Conservation (phyloP, 1,284 basidiomycete genomes). For the Apiotrichum laibachii region DNA sequence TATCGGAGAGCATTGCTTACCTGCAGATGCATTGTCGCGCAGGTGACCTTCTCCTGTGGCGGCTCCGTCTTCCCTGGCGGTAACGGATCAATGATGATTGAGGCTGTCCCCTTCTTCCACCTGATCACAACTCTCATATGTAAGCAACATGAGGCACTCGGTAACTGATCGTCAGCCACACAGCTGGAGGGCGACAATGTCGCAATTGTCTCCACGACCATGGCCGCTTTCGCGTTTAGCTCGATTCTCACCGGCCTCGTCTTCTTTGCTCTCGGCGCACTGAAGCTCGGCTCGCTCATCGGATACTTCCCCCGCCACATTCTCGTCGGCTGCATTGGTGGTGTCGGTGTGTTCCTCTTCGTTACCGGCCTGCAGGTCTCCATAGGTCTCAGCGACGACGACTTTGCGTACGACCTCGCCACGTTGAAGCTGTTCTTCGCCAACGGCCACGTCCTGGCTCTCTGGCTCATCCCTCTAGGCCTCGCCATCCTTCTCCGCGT, state of each 20-base stretch:
- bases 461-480: constrained; percentile 73
- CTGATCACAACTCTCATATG: constrained; percentile 75
- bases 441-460: constrained; percentile 60
- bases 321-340: constrained; percentile 91
- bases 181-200: constrained; percentile 68
- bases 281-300: constrained; percentile 79
- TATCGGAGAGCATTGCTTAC: constrained; percentile 6
- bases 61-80: constrained; percentile 80
- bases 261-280: constrained; percentile 79
- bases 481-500: constrained; percentile 76
- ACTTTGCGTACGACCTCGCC: constrained; percentile 65
- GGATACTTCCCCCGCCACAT: constrained; percentile 98
- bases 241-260: constrained; percentile 90
- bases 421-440: constrained; percentile 62
- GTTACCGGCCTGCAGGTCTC: constrained; percentile 83
- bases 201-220: constrained; percentile 83
- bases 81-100: constrained; percentile 99
- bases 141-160: background rate
- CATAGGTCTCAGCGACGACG: constrained; percentile 75
- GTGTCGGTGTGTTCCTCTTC: constrained; percentile 89
- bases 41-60: constrained; percentile 80
- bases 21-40: constrained; percentile 66
- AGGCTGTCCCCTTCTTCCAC: constrained; percentile 96
- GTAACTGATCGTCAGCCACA: constrained; percentile 11
- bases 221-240: constrained; percentile 83